These are phyloP conservation scores for Cercospora sesami DNA, from an alignment of 2,329 filamentous ascomycete genomes.

Conservation along the genomic window DNA sequence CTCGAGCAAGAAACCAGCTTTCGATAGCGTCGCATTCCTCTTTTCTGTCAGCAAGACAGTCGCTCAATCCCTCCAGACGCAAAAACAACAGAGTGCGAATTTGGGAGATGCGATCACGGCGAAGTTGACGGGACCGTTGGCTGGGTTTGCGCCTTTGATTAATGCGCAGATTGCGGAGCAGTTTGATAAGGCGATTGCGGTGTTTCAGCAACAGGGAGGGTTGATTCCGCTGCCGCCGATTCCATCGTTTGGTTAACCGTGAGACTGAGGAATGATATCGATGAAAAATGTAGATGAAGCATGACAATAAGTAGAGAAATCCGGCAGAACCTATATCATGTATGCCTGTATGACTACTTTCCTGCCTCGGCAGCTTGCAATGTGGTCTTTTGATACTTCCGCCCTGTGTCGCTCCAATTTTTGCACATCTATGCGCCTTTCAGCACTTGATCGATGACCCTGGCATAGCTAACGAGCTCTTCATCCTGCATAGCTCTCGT, in stretches of 20 bases:
- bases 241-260: constrained; percentile 8
- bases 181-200: constrained; percentile 19
- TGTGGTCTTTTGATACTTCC: neutral
- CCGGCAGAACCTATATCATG: neutral
- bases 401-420: neutral
- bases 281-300: neutral
- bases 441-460: constrained; percentile 18
- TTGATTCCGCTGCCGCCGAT: constrained; percentile 17
- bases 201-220: constrained; percentile 17
- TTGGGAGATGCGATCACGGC: constrained; percentile 20
- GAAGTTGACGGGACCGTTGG: constrained; percentile 18
- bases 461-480: constrained; percentile 18
- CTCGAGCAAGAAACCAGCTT: constrained; percentile 21
- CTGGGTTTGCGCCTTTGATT: constrained; percentile 16
- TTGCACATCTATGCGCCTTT: neutral
- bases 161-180: constrained; percentile 19
- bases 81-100: constrained; percentile 12
- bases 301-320: neutral
- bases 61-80: constrained; percentile 15
- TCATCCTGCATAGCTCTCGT: constrained; percentile 22
- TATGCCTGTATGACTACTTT: neutral
- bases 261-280: neutral
- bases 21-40: constrained; percentile 17
- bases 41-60: constrained; percentile 18
- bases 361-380: neutral